Base-by-base conservation (phyloP, 305 asterid genomes). In the Stenogyne calaminthoides region DNA sequence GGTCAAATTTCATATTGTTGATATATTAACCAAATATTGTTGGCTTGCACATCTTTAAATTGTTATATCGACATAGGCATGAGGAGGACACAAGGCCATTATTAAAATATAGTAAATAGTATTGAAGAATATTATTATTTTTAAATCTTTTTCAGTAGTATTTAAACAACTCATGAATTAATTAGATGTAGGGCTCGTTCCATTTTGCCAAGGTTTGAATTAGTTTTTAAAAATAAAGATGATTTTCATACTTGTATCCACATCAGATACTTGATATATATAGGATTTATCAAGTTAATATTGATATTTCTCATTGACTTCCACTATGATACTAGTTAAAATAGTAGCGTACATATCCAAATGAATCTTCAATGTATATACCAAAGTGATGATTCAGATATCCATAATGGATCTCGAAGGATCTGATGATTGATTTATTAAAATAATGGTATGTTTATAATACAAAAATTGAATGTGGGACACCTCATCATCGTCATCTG, bases 301-400 rank as follows among this genome's bases (percentile, higher is more conserved):
- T 65, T 9, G 39, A 3, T 9, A 58, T 46, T 64, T 32, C 67
- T 59, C 56, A 64, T 67, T 76, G 76, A 76, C 84, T 34, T 61
- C 4, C n/a, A 19, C 6, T 44, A 20, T 62, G 42, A 62, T 62
- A 27, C 6, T 36, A 9, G 14, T 20, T 58, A 14, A 25, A 58
- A 57, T 18, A 27, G 4, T 7, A 6, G 19, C 1, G 8, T 18
- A 15, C 10, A 19, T 64, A 64, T 19, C 55, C 54, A 8, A 15
- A 44, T 57, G 82, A 75, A 81, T 81, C 80, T 81, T 32, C 25
- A 66, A 18, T 71, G 85, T 71, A 81, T 75, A 76, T 80, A 46
- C 81, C 79, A 63, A 69, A 55, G 75, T 66, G 54, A 80, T 67
- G 16, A 55, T 76, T 69, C 73, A 76, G 63, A 75, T 49, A 73